A percentile compares a stretch with the other conserved stretches of the same genome.
phyloP scores from a whole-genome alignment of 805 yeast species.

The Wickerhamomyces kurtzmanii region DNA sequence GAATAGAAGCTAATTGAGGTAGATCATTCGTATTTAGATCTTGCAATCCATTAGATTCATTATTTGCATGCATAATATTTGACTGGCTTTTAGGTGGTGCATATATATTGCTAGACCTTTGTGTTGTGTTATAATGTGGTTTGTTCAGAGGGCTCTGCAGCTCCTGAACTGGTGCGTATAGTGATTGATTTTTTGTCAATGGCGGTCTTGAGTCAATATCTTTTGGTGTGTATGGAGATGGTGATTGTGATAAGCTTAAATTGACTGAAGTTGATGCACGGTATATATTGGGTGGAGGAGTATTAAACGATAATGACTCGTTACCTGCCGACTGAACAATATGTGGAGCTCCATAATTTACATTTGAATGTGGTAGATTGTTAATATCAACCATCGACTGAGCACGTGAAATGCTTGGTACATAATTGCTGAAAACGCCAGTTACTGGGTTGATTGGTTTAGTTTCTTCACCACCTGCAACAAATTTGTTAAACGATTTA shows the following conservation, averaged over 20 bases:
- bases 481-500: slow-evolving; percentile 66
- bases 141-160: too few relatives aligned
- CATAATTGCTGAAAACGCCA: slow-evolving; percentile 65
- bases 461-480: slow-evolving; percentile 72
- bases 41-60: too few relatives aligned
- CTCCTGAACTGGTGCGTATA: too few relatives aligned
- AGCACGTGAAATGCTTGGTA: slow-evolving; percentile 58
- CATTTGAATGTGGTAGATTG: slow-evolving; percentile 1
- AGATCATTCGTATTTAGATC: too few relatives aligned
- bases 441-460: slow-evolving; percentile 30
- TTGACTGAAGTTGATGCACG: neutral
- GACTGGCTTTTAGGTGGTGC: too few relatives aligned
- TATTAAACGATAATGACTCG: neutral
- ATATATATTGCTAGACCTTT: too few relatives aligned
- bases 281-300: neutral
- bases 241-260: neutral
- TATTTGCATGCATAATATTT: too few relatives aligned
- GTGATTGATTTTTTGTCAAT: too few relatives aligned
- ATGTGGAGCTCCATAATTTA: neutral
- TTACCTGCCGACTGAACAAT: neutral
- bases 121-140: too few relatives aligned
- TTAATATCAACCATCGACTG: slow-evolving; percentile 29
- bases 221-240: neutral
- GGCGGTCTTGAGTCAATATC: too few relatives aligned
- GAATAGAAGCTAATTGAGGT: too few relatives aligned